Base-by-base conservation (phyloP, 2,329 filamentous ascomycete species). In the Xenosphaeropsis pyriputrescens region DNA sequence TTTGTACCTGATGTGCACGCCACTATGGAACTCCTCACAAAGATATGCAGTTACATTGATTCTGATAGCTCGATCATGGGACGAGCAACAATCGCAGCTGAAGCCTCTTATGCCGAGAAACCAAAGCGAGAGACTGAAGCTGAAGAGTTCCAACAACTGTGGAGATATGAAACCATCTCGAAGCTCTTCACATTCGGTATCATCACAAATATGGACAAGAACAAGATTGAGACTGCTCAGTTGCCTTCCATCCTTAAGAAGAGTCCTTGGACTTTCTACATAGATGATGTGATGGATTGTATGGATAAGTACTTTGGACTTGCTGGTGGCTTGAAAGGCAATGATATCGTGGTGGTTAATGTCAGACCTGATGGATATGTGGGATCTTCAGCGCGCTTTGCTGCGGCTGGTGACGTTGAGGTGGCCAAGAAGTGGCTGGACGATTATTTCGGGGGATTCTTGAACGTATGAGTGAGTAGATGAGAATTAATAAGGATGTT, bases 331-430 rank as follows among this genome's bases (percentile, higher is more conserved):
- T 58, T 83, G 3, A 60, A 58, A 0, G 60, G 63, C 1, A 61
- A 65, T 8, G 69, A 79, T 45, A 68, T 79, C 5, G 74, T 70
- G 4, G 68, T 85, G 31, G 62, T 79, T 31, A 77, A 79, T 47
- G 75, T 85, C 2, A 66, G 80, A 5, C 80, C 80, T 0, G 80
- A 85, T 55, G 79, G 80, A 9, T 85, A 85, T 52, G 72, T 85
- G 4, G 80, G 79, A 1, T 73, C 67, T n/a, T 57, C 82, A 17
- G 61, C 66, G 6, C 43, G 56, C 3, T 70, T 60, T 47, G 43
- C 49, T 1, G 30, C 14, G 8, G 51, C 45, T 16, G 47, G 41
- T 17, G 51, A 55, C 5, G 53, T 44, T 13, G 61, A 42, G 9
- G 43, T 51, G 16, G 64, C 63, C 2, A 54, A 55, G 2, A 38